Conservation (phyloP, 202 grass and related monocot genomes). For the Zizania palustris region DNA sequence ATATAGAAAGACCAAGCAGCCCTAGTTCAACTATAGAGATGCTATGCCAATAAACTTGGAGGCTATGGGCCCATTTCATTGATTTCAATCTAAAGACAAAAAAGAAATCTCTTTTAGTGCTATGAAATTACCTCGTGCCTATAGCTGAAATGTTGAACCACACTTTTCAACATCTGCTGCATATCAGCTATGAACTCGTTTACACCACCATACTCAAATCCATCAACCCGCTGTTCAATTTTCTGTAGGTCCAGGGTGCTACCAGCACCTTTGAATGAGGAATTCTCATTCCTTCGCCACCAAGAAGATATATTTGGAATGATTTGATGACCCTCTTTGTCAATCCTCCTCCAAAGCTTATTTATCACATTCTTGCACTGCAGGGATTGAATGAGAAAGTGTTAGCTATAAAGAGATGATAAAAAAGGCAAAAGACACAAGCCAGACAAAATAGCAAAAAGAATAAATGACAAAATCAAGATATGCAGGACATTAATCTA, state of each 20-base stretch:
- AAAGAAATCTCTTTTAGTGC: background rate
- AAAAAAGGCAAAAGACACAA: background rate
- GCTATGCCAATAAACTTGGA: background rate
- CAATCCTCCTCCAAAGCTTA: conserved; percentile 95
- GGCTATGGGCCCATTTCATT: background rate
- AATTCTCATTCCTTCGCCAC: conserved; percentile 89
- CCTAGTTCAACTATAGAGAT: background rate
- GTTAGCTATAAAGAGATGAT: conserved; percentile 9
- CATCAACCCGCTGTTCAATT: conserved; percentile 90
- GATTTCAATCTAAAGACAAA: background rate
- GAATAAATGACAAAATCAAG: conserved; percentile 9
- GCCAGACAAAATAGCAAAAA: conserved; percentile 4
- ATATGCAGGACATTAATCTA: background rate
- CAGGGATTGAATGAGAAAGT: conserved; percentile 34
- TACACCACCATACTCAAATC: conserved; percentile 73
- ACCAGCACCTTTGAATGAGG: conserved; percentile 60
- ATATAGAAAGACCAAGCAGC: background rate
- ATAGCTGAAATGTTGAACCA: conserved; percentile 81
- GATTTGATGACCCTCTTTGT: conserved; percentile 81
- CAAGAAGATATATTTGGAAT: conserved; percentile 84
- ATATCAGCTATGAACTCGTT: conserved; percentile 87
- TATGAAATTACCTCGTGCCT: conserved; percentile 50
- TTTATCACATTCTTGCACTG: conserved; percentile 99
- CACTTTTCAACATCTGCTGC: conserved; percentile 89
- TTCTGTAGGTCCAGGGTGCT: conserved; percentile 79